A percentile compares a stretch with the other conserved stretches of the same genome.
phyloP scores from a whole-genome alignment of 2,329 filamentous ascomycete genomes.

The Nemania sp. region DNA sequence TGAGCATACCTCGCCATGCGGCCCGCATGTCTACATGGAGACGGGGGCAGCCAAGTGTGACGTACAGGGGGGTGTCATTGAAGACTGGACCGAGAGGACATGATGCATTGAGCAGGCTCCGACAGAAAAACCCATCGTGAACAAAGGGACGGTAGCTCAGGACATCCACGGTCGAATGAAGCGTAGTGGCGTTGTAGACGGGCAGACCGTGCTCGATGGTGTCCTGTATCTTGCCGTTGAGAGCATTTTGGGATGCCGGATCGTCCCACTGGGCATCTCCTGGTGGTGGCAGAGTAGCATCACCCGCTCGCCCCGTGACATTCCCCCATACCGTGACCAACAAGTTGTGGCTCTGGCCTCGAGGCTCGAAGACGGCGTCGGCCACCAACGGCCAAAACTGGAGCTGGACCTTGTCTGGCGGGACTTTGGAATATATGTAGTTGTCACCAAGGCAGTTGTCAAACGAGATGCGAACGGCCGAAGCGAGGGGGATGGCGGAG shows the following conservation, averaged over 20 bases:
- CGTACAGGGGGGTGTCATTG: conserved; percentile 49
- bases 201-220: conserved; percentile 51
- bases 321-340: conserved; percentile 87
- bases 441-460: conserved; percentile 78
- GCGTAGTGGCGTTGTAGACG: conserved; percentile 69
- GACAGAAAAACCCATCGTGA: conserved; percentile 67
- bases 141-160: conserved; percentile 75
- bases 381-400: conserved; percentile 81
- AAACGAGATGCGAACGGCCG: conserved; percentile 74
- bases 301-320: conserved; percentile 73
- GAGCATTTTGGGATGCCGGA: conserved; percentile 57
- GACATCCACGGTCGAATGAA: conserved; percentile 72
- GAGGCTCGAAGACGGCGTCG: conserved; percentile 72
- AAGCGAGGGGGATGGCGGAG: conserved; percentile 48
- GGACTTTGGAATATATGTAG: conserved; percentile 53
- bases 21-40: background rate
- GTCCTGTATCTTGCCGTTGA: conserved; percentile 77
- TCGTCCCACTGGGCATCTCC: conserved; percentile 62
- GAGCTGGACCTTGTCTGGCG: conserved; percentile 59
- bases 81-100: conserved; percentile 83
- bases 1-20: conserved; percentile 12
- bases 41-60: conserved; percentile 21
- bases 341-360: conserved; percentile 65
- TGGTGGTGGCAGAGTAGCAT: conserved; percentile 62
- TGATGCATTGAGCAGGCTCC: conserved; percentile 58